phyloP scores from a whole-genome alignment of 2,329 filamentous ascomycete genomes.

The Venturia aucupariae region DNA sequence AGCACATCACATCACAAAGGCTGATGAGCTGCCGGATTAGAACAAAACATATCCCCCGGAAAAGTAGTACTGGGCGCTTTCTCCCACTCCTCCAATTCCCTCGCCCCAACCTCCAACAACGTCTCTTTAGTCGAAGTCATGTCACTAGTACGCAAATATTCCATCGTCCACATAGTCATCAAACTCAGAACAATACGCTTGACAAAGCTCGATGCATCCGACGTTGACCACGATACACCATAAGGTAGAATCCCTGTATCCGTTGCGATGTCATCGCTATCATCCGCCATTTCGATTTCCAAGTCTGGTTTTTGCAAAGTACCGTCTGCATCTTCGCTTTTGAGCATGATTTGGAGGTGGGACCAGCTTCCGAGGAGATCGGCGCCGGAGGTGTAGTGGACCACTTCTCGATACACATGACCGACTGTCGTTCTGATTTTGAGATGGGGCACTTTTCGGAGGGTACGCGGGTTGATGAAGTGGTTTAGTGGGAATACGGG shows the following conservation, averaged over 20 bases:
- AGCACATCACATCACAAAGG: background rate
- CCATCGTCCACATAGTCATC: background rate
- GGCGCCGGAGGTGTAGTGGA: background rate
- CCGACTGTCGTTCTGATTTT: background rate
- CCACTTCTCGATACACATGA: background rate
- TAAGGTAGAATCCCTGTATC: background rate
- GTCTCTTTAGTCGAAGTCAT: background rate
- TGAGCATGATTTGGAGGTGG: background rate
- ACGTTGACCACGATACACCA: background rate
- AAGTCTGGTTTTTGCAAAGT: background rate
- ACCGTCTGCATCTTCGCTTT: background rate
- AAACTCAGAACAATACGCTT: background rate
- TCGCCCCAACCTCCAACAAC: background rate
- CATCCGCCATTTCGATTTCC: background rate
- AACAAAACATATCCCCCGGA: background rate
- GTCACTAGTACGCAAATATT: background rate
- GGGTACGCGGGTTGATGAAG: background rate
- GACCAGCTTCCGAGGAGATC: background rate
- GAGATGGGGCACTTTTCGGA: background rate
- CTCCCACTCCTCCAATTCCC: background rate
- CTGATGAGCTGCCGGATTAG: background rate
- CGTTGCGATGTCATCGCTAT: background rate
- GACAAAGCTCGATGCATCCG: background rate
- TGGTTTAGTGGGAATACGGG: background rate
- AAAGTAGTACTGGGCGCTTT: background rate